These are phyloP conservation scores for Starmerella apis DNA, from an alignment of 805 yeast genomes.

Conservation along the genomic window DNA sequence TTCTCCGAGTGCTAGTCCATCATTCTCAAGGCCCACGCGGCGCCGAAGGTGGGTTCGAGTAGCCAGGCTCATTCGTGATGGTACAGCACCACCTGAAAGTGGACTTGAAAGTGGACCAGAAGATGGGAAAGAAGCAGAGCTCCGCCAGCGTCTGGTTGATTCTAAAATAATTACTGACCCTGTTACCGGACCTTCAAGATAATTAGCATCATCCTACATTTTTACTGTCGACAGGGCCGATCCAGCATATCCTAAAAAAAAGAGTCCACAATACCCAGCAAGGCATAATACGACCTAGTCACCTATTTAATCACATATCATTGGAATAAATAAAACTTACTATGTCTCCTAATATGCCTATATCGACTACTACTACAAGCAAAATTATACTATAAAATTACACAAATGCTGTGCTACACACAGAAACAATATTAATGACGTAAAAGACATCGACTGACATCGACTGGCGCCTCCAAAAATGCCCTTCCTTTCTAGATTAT, in stretches of 20 bases:
- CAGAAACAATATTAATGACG: background rate
- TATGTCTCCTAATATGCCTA: too few species aligned
- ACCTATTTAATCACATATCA: background rate
- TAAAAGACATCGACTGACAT: too few species aligned
- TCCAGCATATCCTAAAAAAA: too few species aligned
- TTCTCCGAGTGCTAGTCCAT: conserved; percentile 75
- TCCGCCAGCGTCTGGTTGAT: background rate
- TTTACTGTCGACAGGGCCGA: too few species aligned
- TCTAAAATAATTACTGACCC: background rate
- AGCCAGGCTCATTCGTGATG: conserved; percentile 55
- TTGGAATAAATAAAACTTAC: background rate
- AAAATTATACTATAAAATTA: too few species aligned
- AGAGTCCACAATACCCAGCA: too few species aligned
- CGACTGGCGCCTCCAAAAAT: too few species aligned
- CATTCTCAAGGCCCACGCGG: conserved; percentile 83
- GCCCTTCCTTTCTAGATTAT: too few species aligned
- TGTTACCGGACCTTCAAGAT: background rate
- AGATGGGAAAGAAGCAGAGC: background rate
- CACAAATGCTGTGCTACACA: background rate
- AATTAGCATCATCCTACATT: background rate
- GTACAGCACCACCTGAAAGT: too few species aligned
- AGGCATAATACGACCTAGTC: too few species aligned
- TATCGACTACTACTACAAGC: too few species aligned
- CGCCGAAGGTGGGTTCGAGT: conserved; percentile 93
- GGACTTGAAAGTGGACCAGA: too few species aligned